Base-by-base conservation (phyloP, 2,329 filamentous ascomycete genomes). In the Chrysosporium keratinophilum region DNA sequence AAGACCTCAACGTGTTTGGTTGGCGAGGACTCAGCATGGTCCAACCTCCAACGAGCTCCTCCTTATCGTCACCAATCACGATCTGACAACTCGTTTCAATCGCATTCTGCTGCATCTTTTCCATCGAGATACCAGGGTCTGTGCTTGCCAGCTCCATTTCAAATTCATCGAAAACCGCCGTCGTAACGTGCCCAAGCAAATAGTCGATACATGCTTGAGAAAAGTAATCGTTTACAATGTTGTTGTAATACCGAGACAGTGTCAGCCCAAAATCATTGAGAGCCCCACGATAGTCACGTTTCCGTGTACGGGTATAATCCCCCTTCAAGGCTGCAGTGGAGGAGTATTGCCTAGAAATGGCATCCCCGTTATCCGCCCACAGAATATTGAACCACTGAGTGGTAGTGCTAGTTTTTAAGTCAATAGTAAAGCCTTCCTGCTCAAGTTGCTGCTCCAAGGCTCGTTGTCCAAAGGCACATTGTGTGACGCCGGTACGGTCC, bases 181-280 rank as follows among this genome's bases (percentile, higher is more conserved):
- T 84, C 0, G 85, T 88, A 10, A 94, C 87, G 60, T 93, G 93
- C 17, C 93, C 93, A 0, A 97, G 79, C 3, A 95, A 78, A 65
- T 93, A 97, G 67, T 98, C 93, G 59, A 98, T 95, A 49, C 87
- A 88, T 0, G 89, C 87, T 67, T 98, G 93, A 19, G 90, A 86
- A 69, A 97, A 97, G 69, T 95, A 96, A 70, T 98, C 93, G 61
- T 95, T 95, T 59, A 98, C 89, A 70, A 97, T 93, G 60, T 95
- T 97, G 65, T 78, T 84, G 65, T 82, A 85, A 65, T 84, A 83
- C 7, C 69, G 65, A 5, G 87, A 91, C 41, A 98, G 74, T 0
- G 90, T 96, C 48, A 97, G 76, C 0, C 89, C 88, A 49, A 96
- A 82, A 64, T 98, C 93, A 35, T 91, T 95, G 55, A 98, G 71